Conservation (phyloP, 768 basidiomycete species). For the Calocybe indica region DNA sequence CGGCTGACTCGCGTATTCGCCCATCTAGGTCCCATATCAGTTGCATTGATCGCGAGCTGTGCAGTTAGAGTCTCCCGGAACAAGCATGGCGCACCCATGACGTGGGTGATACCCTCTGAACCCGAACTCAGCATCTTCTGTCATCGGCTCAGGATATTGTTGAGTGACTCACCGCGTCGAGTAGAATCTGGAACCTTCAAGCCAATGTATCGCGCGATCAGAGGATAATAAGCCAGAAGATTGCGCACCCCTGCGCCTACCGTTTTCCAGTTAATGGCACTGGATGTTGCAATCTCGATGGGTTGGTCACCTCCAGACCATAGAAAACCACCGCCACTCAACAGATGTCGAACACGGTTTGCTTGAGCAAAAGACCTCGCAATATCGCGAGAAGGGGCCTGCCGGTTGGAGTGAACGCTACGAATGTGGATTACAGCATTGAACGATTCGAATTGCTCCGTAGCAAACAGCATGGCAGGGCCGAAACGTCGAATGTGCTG, state of each 20-base stretch:
- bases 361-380: conserved; percentile 16
- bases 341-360: conserved; percentile 18
- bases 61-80: not conserved
- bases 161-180: not conserved
- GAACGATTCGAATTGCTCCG: conserved; percentile 37
- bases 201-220: not conserved
- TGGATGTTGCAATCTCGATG: not conserved
- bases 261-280: not conserved
- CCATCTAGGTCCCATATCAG: too few species aligned
- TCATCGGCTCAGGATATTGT: conserved; percentile 1
- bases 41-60: too few species aligned
- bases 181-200: not conserved
- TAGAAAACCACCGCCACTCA: conserved; percentile 13
- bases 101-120: too few species aligned
- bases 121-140: too few species aligned
- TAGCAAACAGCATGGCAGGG: conserved; percentile 37
- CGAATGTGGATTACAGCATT: conserved; percentile 27
- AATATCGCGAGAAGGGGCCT: conserved; percentile 26
- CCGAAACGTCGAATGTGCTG: conserved; percentile 23
- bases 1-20: too few species aligned
- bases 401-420: conserved; percentile 27
- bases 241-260: not conserved
- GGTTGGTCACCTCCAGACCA: too few species aligned
- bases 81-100: too few species aligned
- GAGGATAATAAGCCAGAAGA: not conserved